Base-by-base conservation (phyloP, 352 stramenopile genomes). In the Pythium rhizo-oryzae region DNA sequence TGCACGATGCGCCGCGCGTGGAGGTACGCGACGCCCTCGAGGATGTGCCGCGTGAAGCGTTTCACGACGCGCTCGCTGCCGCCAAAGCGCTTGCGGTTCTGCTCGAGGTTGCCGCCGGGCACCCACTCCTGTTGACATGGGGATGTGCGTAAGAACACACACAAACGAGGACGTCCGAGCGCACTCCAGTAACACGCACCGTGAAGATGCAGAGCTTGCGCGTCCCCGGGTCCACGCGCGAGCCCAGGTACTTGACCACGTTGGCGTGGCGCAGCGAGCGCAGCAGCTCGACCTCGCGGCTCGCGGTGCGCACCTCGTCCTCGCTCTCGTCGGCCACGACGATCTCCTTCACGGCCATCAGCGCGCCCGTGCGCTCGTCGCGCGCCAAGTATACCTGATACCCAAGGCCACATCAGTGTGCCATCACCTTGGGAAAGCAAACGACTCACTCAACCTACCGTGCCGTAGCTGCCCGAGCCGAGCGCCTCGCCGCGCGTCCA, bases 171-270 rank as follows among this genome's bases (percentile, higher is more conserved):
- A 33, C n/a, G n/a, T n/a, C n/a, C n/a, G n/a, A n/a, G n/a, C n/a
- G n/a, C n/a, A n/a, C n/a, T n/a, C n/a, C n/a, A n/a, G n/a, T n/a
- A n/a, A 33, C 28, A 28, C 54, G 18, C 8, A 77, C 72, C 65
- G 72, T 79, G 68, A 98, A 98, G 35, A 98, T 97, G 69, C 91
- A 82, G 3, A 98, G 71, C 62, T 78, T 76, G 5, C 65, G 70
- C 4, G 77, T 74, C 28, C 59, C 70, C 9, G 73, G 63, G 63
- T 91, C 79, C 37, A 93, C 78, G 62, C 95, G 80, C 19, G 85
- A 85, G 41, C 92, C 92, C 19, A 96, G 71, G 65, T 98, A 98
- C 57, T 79, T 79, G 54, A 98, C 90, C 71, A 98, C 96, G 67
- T 98, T 97, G 19, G 74, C 69, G 73, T 98, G 92, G 43, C 83